Evolutionary conservation across 805 yeast species (phyloP), one percentile per base, ranked within the genome.

Genomic region (Candida sakaeoensis): DNA sequence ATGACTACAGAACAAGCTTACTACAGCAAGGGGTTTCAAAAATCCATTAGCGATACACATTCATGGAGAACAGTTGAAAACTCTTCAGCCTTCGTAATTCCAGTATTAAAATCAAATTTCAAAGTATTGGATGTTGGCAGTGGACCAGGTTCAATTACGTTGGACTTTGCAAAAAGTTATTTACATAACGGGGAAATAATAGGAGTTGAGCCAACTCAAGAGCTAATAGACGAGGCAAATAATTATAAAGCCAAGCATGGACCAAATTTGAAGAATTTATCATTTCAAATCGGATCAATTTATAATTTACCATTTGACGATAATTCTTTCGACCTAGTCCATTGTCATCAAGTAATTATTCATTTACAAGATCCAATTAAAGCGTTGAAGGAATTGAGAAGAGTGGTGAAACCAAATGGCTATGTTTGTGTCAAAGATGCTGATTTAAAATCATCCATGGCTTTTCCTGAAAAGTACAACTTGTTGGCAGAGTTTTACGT

Each of bases 71-170:
- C 53, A 5, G 68, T 58, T 5, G 49, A 44, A 8, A 62, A 57
- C 39, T 57, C 61, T 6, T 45, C 57, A 2, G 48, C 47, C 2
- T 59, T 48, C 41, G 40, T 63, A 39, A 35, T 59, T 12, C 57
- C 59, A 3, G 47, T 55, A 23, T 33, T 67, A 21, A 51, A 59
- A 41, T 48, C 55, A 4, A 47, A 48, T 12, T 47, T 49, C 28
- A 43, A 46, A 26, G 46, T 68, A 6, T 55, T 68, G 10, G 74
- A 68, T 43, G 68, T 67, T 15, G 74, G 74, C 8, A 59, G 66
- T 46, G 74, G 74, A 0, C 72, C 72, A 3, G 74, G 72, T 0
- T 52, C 70, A 4, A 67, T 68, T 25, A 62, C 69, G 4, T 31
- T 46, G 5, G 70, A 59, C 39, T 43, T 68, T 16, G 63, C 63